Conservation (phyloP, 179 eudicot genomes). For the Beta macrorhiza region DNA sequence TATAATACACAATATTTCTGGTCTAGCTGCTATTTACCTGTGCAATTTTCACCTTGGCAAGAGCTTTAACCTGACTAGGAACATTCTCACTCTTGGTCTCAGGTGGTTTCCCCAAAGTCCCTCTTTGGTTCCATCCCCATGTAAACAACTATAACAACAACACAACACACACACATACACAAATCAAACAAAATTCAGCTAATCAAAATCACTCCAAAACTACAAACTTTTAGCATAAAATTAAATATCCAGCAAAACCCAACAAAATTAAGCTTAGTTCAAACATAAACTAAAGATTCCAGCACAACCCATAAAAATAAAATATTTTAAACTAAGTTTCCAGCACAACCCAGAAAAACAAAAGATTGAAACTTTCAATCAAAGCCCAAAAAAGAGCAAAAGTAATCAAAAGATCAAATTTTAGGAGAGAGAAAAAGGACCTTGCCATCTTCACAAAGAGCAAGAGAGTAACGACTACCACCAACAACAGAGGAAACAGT, state of each 20-base stretch:
- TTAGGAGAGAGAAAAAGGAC: conserved; percentile 29
- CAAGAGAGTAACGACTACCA: conserved; percentile 96
- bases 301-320: too few species aligned
- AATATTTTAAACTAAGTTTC: background rate
- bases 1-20: background rate
- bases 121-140: conserved; percentile 99
- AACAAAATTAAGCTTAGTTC: conserved; percentile 1
- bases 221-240: background rate
- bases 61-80: conserved; percentile 91
- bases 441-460: conserved; percentile 90
- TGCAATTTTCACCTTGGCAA: conserved; percentile 76
- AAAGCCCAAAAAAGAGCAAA: background rate
- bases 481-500: conserved; percentile 70
- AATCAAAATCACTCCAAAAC: background rate
- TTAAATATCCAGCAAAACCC: background rate
- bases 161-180: background rate
- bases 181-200: background rate
- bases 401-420: background rate
- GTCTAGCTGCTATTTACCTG: conserved; percentile 49
- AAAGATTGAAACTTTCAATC: conserved; percentile 10
- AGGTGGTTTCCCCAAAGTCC: conserved; percentile 89
- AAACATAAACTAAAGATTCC: background rate
- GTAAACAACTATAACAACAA: conserved; percentile 64
- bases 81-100: conserved; percentile 83
- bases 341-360: conserved; percentile 10